Base-by-base conservation (phyloP, 2,329 filamentous ascomycete species). In the Cadophora malorum region DNA sequence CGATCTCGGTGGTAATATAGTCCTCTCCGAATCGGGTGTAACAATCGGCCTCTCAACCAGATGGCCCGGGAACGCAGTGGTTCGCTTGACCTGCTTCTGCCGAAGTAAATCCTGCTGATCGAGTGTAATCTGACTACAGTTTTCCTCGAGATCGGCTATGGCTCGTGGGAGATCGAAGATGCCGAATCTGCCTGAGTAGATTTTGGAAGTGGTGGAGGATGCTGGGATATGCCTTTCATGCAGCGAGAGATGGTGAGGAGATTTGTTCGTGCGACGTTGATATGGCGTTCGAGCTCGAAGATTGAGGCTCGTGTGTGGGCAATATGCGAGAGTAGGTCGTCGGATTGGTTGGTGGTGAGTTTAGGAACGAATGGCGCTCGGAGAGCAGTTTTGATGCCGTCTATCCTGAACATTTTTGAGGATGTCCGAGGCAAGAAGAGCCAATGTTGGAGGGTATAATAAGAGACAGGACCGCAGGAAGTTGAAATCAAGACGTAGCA, bases 221-320 rank as follows among this genome's bases (percentile, higher is more conserved):
- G 19, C 10, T 25, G 55, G 31, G 33, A 55, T n/a, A 49, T 49
- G 41, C 28, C 58, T 49, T 60, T 59, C 19, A 31, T 59, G 41
- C 38, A 60, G 45, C 53, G 45, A 55, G 31, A 31, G 16, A 47
- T 47, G 16, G 41, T 62, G 25, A 50, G 45, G 23, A 50, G 38
- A 19, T 33, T 47, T 4, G 25, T 50, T 6, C 45, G 38, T 16
- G 38, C 21, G 12, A 49, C 23, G 8, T 50, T n/a, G 16, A 50
- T 62, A 21, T 38, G 55, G 33, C 55, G 55, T 41, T 59, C 25
- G 14, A 64, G 52, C 21, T 47, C 59, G 23, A 47, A 49, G 21
- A 50, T 62, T 12, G 21, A 49, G 23, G 59, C 21, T 6, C 41
- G 45, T 23, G 38, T 50, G 25, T 33, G 21, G 19, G 38, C 21